These are phyloP conservation scores for Kluyveromyces marxianus DNA, from an alignment of 1,139 yeast genomes.

Conservation along the genomic window DNA sequence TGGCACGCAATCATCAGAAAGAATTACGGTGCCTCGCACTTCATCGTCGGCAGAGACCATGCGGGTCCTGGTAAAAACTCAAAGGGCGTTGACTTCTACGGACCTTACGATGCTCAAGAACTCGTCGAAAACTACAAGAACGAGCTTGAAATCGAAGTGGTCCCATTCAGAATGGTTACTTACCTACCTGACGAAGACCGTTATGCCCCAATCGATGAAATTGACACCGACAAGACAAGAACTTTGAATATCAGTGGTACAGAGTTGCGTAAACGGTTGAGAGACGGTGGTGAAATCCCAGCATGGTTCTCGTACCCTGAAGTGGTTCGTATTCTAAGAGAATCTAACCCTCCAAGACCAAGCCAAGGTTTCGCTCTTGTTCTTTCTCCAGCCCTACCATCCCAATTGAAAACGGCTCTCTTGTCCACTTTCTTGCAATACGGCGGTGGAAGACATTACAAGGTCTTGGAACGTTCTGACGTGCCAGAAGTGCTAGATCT, in stretches of 20 bases:
- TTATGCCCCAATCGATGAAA: conserved; percentile 91
- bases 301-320: conserved; percentile 98
- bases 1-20: conserved; percentile 98
- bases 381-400: conserved; percentile 32
- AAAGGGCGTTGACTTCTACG: conserved; percentile 88
- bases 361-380: conserved; percentile 77
- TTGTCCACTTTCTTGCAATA: conserved; percentile 87
- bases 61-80: conserved; percentile 97
- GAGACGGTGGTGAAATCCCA: conserved; percentile 83
- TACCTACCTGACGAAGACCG: conserved; percentile 93
- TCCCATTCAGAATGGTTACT: conserved; percentile 95
- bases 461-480: conserved; percentile 40
- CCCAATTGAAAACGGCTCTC: conserved; percentile 73
- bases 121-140: conserved; percentile 66
- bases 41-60: conserved; percentile 96
- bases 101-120: conserved; percentile 95
- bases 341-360: conserved; percentile 87
- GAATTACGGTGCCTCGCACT: conserved; percentile 94
- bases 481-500: conserved; percentile 26
- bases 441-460: conserved; percentile 78
- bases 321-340: conserved; percentile 84
- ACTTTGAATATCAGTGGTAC: conserved; percentile 94
- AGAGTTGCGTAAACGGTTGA: conserved; percentile 80
- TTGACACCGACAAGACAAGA: conserved; percentile 60
- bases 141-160: conserved; percentile 83